Evolutionary conservation across 2,329 filamentous ascomycete genomes (phyloP), one percentile per base, ranked within the genome.

Genomic region (Fusarium sp.): DNA sequence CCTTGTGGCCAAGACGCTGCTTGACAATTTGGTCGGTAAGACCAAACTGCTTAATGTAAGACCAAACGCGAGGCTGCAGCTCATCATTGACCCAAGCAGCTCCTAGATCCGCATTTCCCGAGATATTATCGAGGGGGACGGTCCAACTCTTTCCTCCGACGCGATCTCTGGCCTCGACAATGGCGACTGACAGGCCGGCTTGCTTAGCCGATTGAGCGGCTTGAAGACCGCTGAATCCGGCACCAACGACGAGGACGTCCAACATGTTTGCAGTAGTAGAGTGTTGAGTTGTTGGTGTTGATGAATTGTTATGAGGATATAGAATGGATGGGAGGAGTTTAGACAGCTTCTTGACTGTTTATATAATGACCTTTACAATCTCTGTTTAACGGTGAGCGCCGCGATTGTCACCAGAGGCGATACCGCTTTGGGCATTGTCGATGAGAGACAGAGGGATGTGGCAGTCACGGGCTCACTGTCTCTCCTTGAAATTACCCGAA

Each of bases 11-110:
- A n/a, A 81, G 82, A 34, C 84, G 84, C 70, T 89, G 86, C 69
- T 80, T 78, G 1, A 64, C 77, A 1, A 84, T 62, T 26, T 64
- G 39, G 13, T 44, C 22, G 0, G 85, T 81, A 1, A 84, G 69
- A 0, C 80, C 79, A 50, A 82, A 84, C 39, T 75, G 66, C 46
- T 79, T 68, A 0, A 80, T 80, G 9, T 86, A 73, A 0, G 73
- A 77, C 65, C 76, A 83, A 49, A 88, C 81, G 5, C 77, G 76
- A 26, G 69, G 76, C 65, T 89, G 87, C 51, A 82, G 86, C 2
- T 78, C 82, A 53, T 88, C 84, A 65, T 90, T 89, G 66, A 89
- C 84, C 88, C 87, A 90, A 0, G 85, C 86, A 0, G 86, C 88
- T 4, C 87, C 87, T 0, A 88, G 71, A 22, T 89, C 88, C 8